Evolutionary conservation across 179 eudicot genomes (phyloP).

Genomic region (Monotropa hypopitys): DNA sequence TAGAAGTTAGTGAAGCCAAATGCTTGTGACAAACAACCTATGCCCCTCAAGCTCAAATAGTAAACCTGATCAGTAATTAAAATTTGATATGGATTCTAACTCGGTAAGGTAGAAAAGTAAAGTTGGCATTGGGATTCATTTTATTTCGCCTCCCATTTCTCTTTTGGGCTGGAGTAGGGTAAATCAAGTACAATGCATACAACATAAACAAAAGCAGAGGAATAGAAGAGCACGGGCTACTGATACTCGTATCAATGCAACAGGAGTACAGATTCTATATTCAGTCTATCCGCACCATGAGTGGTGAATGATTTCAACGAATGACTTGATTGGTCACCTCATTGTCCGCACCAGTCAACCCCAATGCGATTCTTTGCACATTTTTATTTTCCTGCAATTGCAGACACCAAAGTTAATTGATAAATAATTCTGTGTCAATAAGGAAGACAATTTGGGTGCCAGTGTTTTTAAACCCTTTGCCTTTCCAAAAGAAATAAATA

Average conservation of each 20-base stretch:
- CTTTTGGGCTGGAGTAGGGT: neutral
- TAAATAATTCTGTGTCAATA: neutral
- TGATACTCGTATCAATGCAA: neutral
- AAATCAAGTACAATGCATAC: neutral
- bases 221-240: neutral
- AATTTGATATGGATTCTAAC: neutral
- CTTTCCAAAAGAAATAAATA: neutral
- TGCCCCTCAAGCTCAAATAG: neutral
- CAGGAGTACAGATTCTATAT: neutral
- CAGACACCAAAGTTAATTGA: neutral
- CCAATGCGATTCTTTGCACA: neutral
- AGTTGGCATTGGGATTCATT: neutral
- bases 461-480: neutral
- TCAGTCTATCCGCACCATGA: neutral
- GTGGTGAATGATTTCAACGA: neutral
- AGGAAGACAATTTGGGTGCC: neutral
- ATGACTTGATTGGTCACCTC: neutral
- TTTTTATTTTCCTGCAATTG: conserved; percentile 4
- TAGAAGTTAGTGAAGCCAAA: neutral
- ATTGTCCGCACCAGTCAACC: neutral
- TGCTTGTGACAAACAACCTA: neutral
- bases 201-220: conserved; percentile 7
- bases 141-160: neutral
- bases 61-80: neutral
- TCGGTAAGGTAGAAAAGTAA: neutral